Base-by-base conservation (phyloP, 1,284 basidiomycete species). In the Papiliotrema laurentii region DNA sequence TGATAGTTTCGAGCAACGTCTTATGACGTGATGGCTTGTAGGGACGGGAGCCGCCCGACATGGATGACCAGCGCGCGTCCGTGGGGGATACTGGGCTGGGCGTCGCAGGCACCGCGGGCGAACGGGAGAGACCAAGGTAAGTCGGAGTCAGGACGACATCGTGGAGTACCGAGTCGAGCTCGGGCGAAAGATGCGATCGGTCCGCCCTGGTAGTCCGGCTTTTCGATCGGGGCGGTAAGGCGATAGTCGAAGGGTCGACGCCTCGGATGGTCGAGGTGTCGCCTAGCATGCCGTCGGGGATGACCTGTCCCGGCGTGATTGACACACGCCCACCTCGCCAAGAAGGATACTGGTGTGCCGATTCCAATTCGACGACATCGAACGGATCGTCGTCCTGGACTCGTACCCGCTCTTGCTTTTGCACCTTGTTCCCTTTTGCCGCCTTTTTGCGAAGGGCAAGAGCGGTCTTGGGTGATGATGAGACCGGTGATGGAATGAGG, bases 101-200 rank as follows among this genome's bases (percentile, higher is more conserved):
- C 4, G n/a, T n/a, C n/a, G n/a, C n/a, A n/a, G n/a, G n/a, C n/a
- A n/a, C n/a, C n/a, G n/a, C n/a, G 40, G 27, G 18, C 38, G 19
- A 22, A 34, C 19, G 6, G 61, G 56, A 14, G 66, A 66, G 37
- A 18, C 42, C 44, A 37, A 64, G 51, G 41, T 63, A 66, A 1
- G 63, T 62, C 0, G 66, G 68, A 1, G 66, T 69, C 22, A 71
- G 58, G 3, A 65, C 50, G 19, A 71, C 59, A 34, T 66, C 57
- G 47, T 67, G 62, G 11, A 71, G 47, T 0, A 64, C 65, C 13
- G 59, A 61, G n/a, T 68, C 65, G 43, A 65, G 31, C n/a, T 54
- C 50, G 11, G 39, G 47, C 37, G 45, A 28, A n/a, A 42, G 27
- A 39, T 35, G 37, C 47, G 19, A 41, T 33, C 25, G 31, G 33